Evolutionary conservation across 2,329 filamentous ascomycete species (phyloP).

Genomic region (Cytospora chrysosperma): DNA sequence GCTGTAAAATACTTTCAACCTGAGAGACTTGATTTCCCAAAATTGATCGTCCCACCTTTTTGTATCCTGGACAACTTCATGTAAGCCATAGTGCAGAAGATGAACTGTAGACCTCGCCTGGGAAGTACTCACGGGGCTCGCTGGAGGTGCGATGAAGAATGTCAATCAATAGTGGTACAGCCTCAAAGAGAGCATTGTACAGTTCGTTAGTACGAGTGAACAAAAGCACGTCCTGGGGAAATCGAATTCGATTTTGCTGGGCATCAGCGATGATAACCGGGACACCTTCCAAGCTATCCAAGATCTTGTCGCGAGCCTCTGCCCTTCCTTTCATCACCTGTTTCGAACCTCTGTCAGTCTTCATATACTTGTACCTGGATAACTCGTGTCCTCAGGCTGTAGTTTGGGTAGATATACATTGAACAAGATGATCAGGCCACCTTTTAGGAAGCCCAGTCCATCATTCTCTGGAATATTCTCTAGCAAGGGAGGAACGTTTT

Average conservation of each 20-base stretch:
- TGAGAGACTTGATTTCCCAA: no score
- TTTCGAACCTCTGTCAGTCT: neutral
- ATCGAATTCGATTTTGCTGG: neutral
- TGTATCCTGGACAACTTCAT: no score
- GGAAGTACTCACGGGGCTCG: no score
- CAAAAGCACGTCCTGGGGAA: neutral
- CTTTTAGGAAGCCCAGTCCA: neutral
- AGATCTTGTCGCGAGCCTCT: neutral
- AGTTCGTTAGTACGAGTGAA: neutral
- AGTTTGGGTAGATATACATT: neutral
- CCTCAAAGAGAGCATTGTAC: neutral
- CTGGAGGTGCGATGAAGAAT: neutral
- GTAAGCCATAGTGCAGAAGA: no score
- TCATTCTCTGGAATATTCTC: constrained; percentile 7
- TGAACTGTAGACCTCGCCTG: no score
- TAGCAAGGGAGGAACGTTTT: neutral
- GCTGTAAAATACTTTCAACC: no score
- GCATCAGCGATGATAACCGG: neutral
- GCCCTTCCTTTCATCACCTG: constrained; percentile 6
- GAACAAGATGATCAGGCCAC: neutral
- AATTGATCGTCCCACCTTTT: no score
- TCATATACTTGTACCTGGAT: no score
- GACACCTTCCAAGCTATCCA: neutral
- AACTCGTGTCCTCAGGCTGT: neutral
- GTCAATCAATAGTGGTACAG: neutral